Conservation (phyloP, 306 rosid genomes). For the Pachyrhizus erosus region DNA sequence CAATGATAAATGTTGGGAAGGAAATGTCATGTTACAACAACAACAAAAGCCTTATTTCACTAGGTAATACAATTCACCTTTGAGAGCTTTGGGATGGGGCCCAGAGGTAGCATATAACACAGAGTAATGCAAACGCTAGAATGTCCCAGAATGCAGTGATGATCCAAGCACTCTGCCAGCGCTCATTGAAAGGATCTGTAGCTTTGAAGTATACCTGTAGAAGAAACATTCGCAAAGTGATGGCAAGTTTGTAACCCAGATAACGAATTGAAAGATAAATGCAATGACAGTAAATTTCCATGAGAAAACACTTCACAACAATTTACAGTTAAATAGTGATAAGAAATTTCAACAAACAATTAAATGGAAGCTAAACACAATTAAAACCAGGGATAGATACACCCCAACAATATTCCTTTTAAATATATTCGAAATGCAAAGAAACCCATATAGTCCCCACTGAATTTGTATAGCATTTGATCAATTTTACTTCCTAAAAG, state of each 20-base stretch:
- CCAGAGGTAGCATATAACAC: slow-evolving; percentile 94
- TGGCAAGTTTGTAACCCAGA: slow-evolving; percentile 30
- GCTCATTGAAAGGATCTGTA: slow-evolving; percentile 95
- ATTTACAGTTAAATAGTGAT: slow-evolving; percentile 21
- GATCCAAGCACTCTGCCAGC: slow-evolving; percentile 99
- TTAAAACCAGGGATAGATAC: neutral
- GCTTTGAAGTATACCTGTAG: slow-evolving; percentile 91
- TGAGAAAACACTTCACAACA: slow-evolving; percentile 8
- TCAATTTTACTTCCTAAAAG: no score
- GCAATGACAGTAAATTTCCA: slow-evolving; percentile 19
- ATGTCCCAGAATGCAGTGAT: slow-evolving; percentile 96
- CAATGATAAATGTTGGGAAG: slow-evolving; percentile 13
- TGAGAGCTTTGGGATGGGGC: slow-evolving; percentile 99
- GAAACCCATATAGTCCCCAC: no score
- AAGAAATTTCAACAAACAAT: neutral
- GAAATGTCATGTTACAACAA: slow-evolving; percentile 2
- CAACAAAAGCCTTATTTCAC: neutral
- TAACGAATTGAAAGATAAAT: slow-evolving; percentile 2
- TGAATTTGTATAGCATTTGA: no score
- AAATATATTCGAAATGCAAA: no score
- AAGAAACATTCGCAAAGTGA: slow-evolving; percentile 29
- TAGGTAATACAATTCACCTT: slow-evolving; percentile 56
- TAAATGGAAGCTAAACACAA: slow-evolving; percentile 35
- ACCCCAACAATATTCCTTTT: no score
- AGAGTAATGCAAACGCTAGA: slow-evolving; percentile 80